Base-by-base conservation (phyloP, 2,329 filamentous ascomycete genomes). In the Talaromyces sp. region DNA sequence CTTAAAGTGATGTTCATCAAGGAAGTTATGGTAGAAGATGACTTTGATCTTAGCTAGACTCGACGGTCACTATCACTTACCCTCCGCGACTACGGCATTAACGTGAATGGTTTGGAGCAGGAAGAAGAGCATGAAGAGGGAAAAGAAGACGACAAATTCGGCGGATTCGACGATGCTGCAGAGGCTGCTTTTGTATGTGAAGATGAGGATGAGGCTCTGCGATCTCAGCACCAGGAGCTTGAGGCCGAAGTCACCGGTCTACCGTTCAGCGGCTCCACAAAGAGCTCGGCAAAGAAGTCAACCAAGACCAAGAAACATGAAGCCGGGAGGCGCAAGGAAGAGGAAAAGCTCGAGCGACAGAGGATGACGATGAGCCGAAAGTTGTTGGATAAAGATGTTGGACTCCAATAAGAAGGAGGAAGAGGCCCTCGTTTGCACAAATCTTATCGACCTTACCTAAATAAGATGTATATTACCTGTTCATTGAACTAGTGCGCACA, bases 301-400 rank as follows among this genome's bases (percentile, higher is more conserved):
- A 86, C 91, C 74, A 87, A 87, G 72, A 82, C 89, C 35, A 84
- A 86, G 70, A 90, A 89, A 82, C 89, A 91, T 79, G 86, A 87
- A 43, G 86, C 87, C 67, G 85, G 84, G 75, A 85, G 87, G 72
- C 80, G 80, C 69, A 81, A 85, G 73, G 91, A 95, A 75, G 89
- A 90, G 3, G 95, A 98, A 79, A 93, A 98, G 73, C 80, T 96
- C 66, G 93, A 97, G 79, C 86, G 94, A 68, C 90, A 92, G 77
- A 97, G 97, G 87, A 95, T 96, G 82, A 99, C 99, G 95, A 89
- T 98, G 84, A 91, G 90, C 79, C 91, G 96, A 79, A 97, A 97
- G 88, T 83, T 97, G 73, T 90, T 94, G 70, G 95, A 98, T 84
- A 22, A 95, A 97, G 83, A 99, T 99, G 92, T 85, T 93, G 75